phyloP scores from a whole-genome alignment of 176 grass and related monocot genomes.

The Puccinellia tenuiflora region DNA sequence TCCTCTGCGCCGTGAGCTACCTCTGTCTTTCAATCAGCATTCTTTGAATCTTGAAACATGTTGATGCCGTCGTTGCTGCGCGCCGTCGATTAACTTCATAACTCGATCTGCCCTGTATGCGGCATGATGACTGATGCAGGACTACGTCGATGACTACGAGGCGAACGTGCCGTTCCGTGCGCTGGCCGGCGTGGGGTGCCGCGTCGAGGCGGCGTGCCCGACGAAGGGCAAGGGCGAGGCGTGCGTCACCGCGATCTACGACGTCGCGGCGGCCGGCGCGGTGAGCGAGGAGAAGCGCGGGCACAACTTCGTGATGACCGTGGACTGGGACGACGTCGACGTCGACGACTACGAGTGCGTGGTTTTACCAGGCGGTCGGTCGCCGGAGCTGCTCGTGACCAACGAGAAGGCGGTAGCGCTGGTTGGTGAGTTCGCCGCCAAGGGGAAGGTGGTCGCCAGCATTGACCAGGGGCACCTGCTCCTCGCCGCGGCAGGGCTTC shows the following conservation, averaged over 20 bases:
- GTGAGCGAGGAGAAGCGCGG: constrained; percentile 23
- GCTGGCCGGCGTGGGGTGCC: constrained; percentile 31
- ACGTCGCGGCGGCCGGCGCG: neutral
- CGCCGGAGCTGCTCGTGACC: constrained; percentile 32
- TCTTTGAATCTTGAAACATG: neutral
- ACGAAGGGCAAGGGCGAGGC: constrained; percentile 43
- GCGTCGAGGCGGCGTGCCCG: constrained; percentile 30
- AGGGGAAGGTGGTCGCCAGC: constrained; percentile 34
- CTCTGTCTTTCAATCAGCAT: neutral
- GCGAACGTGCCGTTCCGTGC: constrained; percentile 34
- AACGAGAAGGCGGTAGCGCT: constrained; percentile 18
- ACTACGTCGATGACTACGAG: constrained; percentile 47
- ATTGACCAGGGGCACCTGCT: constrained; percentile 36
- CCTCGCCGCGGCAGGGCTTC: constrained; percentile 25
- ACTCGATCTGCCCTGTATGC: too few relatives aligned
- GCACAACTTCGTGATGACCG: constrained; percentile 33
- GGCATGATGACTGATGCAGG: neutral
- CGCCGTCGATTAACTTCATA: too few relatives aligned
- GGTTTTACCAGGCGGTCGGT: constrained; percentile 20
- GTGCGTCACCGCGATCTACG: constrained; percentile 38
- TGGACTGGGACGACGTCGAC: neutral
- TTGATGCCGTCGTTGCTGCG: too few relatives aligned
- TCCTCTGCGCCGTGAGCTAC: constrained; percentile 24
- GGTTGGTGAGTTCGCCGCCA: constrained; percentile 14
- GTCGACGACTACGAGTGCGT: constrained; percentile 33